Conservation (phyloP, 2,329 filamentous ascomycete genomes). For the Microdochium nivale region DNA sequence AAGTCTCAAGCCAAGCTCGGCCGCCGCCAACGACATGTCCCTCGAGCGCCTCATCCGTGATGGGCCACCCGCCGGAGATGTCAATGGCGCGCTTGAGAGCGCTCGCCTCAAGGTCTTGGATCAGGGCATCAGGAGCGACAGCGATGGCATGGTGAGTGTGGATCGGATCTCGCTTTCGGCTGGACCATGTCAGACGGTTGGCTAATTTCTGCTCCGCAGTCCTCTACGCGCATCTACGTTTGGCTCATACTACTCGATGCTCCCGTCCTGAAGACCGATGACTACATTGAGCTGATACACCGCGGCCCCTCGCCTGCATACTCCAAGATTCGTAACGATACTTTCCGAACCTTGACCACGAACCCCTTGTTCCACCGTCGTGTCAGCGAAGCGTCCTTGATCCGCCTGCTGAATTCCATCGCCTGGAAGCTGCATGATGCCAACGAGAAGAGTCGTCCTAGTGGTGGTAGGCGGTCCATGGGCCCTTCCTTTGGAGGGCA, state of each 20-base stretch:
- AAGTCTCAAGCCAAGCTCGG: slow-evolving; percentile 35
- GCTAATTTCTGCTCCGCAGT: slow-evolving; percentile 42
- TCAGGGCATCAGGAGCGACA: slow-evolving; percentile 68
- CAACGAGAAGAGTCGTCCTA: slow-evolving; percentile 37
- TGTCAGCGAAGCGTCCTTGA: slow-evolving; percentile 91
- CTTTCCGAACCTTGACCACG: slow-evolving; percentile 90
- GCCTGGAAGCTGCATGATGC: slow-evolving; percentile 90
- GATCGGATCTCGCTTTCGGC: slow-evolving; percentile 1
- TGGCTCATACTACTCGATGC: slow-evolving; percentile 93
- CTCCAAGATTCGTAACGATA: slow-evolving; percentile 96
- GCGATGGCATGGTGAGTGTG: slow-evolving; percentile 66
- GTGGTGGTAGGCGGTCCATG: slow-evolving; percentile 18
- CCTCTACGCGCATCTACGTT: slow-evolving; percentile 84
- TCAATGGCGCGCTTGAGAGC: slow-evolving; percentile 58
- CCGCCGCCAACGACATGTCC: slow-evolving; percentile 45
- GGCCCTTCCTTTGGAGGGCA: slow-evolving; percentile 26
- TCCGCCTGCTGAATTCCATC: slow-evolving; percentile 86
- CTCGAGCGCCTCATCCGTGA: slow-evolving; percentile 73
- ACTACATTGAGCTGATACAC: slow-evolving; percentile 84
- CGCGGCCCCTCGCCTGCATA: slow-evolving; percentile 91
- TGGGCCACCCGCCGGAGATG: slow-evolving; percentile 66
- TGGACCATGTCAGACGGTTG: background rate
- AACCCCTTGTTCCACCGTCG: slow-evolving; percentile 94
- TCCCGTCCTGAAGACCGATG: slow-evolving; percentile 73
- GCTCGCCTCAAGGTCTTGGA: slow-evolving; percentile 66